Conservation (phyloP, 2,329 filamentous ascomycete species). For the Gaeumannomyces tritici region DNA sequence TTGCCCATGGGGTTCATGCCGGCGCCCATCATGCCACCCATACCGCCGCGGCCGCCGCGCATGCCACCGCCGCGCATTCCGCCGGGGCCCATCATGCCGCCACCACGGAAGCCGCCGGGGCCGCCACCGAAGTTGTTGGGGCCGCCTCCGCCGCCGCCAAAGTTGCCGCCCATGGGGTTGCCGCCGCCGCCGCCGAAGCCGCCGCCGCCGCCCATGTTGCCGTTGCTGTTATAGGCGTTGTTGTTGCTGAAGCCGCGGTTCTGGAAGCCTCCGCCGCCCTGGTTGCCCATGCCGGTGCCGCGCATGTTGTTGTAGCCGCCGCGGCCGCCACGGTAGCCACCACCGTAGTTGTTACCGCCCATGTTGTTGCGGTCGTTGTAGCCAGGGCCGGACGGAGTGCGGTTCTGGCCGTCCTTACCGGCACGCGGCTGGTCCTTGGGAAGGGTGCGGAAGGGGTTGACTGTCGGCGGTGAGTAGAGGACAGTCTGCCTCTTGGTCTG, state of each 20-base stretch:
- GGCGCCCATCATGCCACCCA: constrained; percentile 39
- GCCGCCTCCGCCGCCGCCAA: constrained; percentile 31
- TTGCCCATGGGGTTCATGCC: constrained; percentile 32
- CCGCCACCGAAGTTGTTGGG: constrained; percentile 29
- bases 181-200: constrained; percentile 8
- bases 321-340: constrained; percentile 33
- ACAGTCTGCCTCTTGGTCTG: constrained; percentile 57
- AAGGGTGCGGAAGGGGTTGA: constrained; percentile 83
- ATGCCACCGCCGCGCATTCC: constrained; percentile 43
- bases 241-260: constrained; percentile 16
- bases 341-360: constrained; percentile 32
- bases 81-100: constrained; percentile 35
- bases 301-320: constrained; percentile 25
- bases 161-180: constrained; percentile 23
- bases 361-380: constrained; percentile 40
- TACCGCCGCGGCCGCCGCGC: constrained; percentile 27
- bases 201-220: constrained; percentile 10
- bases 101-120: constrained; percentile 35
- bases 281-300: constrained; percentile 5
- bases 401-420: constrained; percentile 53
- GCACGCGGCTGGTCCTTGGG: constrained; percentile 77
- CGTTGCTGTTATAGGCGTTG: constrained; percentile 6
- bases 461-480: constrained; percentile 64
- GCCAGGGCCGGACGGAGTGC: constrained; percentile 32
- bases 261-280: constrained; percentile 10